A percentile compares a stretch with the other conserved stretches of the same genome.
These are phyloP conservation scores for Starmerella floris DNA, from an alignment of 805 yeast genomes.

Conservation along the genomic window DNA sequence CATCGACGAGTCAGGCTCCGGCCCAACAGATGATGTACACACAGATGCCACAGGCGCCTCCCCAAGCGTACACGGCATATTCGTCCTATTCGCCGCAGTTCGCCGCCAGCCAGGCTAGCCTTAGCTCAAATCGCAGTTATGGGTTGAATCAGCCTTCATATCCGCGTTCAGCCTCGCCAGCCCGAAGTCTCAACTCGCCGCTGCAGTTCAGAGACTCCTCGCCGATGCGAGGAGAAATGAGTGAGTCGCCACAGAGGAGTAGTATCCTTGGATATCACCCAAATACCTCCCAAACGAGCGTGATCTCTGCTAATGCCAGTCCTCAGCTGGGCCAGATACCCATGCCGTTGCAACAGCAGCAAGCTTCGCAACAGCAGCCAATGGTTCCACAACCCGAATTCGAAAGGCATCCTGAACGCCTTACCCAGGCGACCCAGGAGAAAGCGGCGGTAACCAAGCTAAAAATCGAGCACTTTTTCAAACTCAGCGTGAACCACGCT, in stretches of 20 bases:
- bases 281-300: conserved; percentile 14
- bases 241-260: conserved; percentile 7
- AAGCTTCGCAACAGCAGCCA: conserved; percentile 1
- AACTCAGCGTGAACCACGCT: conserved; percentile 76
- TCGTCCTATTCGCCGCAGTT: conserved; percentile 14
- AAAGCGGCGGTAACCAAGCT: conserved; percentile 73
- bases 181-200: conserved; percentile 13
- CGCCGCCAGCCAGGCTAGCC: conserved; percentile 15
- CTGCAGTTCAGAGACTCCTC: conserved; percentile 14
- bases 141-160: conserved; percentile 6
- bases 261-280: conserved; percentile 12
- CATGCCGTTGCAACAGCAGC: conserved; percentile 2
- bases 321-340: conserved; percentile 4
- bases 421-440: conserved; percentile 65
- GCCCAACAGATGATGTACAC: neutral
- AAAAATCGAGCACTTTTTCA: conserved; percentile 71
- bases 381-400: conserved; percentile 23
- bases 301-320: conserved; percentile 4
- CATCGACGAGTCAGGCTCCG: neutral
- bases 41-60: conserved; percentile 9
- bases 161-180: conserved; percentile 12
- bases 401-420: conserved; percentile 68
- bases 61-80: conserved; percentile 10
- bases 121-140: conserved; percentile 10
- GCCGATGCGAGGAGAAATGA: conserved; percentile 6